Percentiles rank a stretch among this genome's conserved stretches.
phyloP scores from a whole-genome alignment of 192 early-diverging fungal species.

The Gamsiella multidivaricata region DNA sequence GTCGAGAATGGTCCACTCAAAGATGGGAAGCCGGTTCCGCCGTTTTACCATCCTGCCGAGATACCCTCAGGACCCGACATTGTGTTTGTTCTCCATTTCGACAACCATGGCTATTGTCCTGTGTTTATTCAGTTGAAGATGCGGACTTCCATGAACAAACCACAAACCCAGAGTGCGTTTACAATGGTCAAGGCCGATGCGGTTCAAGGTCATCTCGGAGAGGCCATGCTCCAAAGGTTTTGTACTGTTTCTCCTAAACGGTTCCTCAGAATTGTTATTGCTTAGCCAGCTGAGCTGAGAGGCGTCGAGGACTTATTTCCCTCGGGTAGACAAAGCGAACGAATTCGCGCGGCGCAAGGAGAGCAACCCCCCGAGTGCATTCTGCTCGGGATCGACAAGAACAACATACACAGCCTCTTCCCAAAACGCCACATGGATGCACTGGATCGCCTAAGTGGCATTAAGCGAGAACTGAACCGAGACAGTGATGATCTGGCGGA shows the following conservation, averaged over 20 bases:
- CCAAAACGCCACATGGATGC: not conserved
- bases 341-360: slow-evolving; percentile 6
- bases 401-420: slow-evolving; percentile 24
- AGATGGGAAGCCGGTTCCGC: too few relatives aligned
- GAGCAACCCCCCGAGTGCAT: not conserved
- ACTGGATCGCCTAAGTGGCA: slow-evolving; percentile 6
- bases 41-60: too few relatives aligned
- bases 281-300: too few relatives aligned
- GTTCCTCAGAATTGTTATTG: slow-evolving; percentile 10
- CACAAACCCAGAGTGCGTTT: slow-evolving; percentile 4
- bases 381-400: slow-evolving; percentile 23
- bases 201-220: slow-evolving; percentile 6
- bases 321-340: slow-evolving; percentile 9
- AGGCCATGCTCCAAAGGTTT: not conserved
- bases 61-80: too few relatives aligned
- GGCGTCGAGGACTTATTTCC: too few relatives aligned
- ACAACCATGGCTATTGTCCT: too few relatives aligned
- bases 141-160: too few relatives aligned
- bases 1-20: too few relatives aligned
- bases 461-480: slow-evolving; percentile 13
- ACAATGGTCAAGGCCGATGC: not conserved
- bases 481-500: slow-evolving; percentile 5
- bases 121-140: too few relatives aligned
- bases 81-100: too few relatives aligned
- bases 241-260: slow-evolving; percentile 16